Evolutionary conservation across 2,329 filamentous ascomycete genomes (phyloP), one percentile per base, ranked within the genome.

Genomic region (Tympanopsis confertula): DNA sequence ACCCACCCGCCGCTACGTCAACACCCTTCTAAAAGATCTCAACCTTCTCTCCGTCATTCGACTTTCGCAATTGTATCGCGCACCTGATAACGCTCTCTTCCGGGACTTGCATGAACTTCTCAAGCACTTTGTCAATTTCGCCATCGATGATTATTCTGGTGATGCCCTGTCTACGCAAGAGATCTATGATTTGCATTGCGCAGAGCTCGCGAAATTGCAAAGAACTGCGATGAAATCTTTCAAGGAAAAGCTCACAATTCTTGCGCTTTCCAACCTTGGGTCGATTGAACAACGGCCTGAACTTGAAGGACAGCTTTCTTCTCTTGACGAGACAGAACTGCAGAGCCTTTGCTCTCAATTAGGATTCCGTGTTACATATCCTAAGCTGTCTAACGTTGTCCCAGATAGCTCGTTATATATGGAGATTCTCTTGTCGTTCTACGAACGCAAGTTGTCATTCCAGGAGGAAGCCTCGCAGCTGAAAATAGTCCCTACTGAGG

Each of bases 1-100:
- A 35, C 91, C 91, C 0, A 98, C 93, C 3, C 72, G 91, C 48
- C 78, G 91, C 57, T 96, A 96, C 55, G 85, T 94, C 53, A 95
- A 95, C 56, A 79, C 85, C 1, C 63, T 98, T 30, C 59, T 96
- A 13, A 79, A 83, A 49, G 89, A 98, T 53, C 64, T 96, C 35
- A 87, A 96, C 53, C 59, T 94, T 17, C 60, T 95, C 19, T 68
- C 89, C 1, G 74, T 83, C 7, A 77, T 95, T 48, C 74, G 72
- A 35, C 62, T 94, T 14, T 95, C 89, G 1, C 81, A 82, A 1
- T 62, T 89, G 50, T 93, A 82, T 50, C 77, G 79, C 39, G 74
- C 82, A 39, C 78, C 86, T 44, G 74, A 79, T 5, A 87, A 86
- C 48, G 71, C 69, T 13, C 69, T 95, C 1, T 65, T 98, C 43